These are phyloP conservation scores for Euphrasia confusa DNA, from an alignment of 257 asterid genomes.

Conservation along the genomic window DNA sequence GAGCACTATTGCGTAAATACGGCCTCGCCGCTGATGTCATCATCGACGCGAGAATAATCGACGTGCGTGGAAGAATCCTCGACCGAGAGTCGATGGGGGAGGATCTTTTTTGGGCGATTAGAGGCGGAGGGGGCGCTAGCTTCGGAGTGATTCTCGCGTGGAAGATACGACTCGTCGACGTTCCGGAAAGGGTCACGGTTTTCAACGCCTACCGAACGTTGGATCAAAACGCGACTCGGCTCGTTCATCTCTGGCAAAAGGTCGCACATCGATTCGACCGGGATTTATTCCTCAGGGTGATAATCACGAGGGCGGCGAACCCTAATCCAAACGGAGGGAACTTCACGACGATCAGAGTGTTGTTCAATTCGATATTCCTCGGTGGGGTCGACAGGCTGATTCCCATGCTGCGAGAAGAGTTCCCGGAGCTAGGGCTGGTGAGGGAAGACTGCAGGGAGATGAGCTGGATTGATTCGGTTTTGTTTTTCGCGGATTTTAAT, in stretches of 20 bases:
- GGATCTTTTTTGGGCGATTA: constrained; percentile 37
- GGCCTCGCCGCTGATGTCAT: constrained; percentile 37
- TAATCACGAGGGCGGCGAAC: background rate
- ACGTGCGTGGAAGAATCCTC: constrained; percentile 30
- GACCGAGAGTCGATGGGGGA: constrained; percentile 33
- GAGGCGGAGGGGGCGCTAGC: constrained; percentile 38
- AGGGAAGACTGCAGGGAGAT: constrained; percentile 31
- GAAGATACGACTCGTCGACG: constrained; percentile 31
- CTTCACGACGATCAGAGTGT: constrained; percentile 6
- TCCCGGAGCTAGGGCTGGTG: constrained; percentile 35
- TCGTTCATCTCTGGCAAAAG: constrained; percentile 29
- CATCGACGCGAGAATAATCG: constrained; percentile 33
- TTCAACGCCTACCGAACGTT: constrained; percentile 22
- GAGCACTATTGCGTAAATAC: constrained; percentile 29
- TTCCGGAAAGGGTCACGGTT: constrained; percentile 37
- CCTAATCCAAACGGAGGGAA: constrained; percentile 21
- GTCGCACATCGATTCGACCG: constrained; percentile 18
- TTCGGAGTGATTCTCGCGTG: constrained; percentile 36
- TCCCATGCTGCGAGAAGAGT: constrained; percentile 10
- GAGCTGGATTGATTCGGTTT: constrained; percentile 31
- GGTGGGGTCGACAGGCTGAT: constrained; percentile 32
- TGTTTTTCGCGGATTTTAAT: constrained; percentile 4
- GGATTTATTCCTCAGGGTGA: constrained; percentile 27
- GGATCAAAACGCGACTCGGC: constrained; percentile 26
- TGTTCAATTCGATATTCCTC: constrained; percentile 21